Conservation (phyloP, 148 eudicot genomes). For the Vaccinium vitisidaea region DNA sequence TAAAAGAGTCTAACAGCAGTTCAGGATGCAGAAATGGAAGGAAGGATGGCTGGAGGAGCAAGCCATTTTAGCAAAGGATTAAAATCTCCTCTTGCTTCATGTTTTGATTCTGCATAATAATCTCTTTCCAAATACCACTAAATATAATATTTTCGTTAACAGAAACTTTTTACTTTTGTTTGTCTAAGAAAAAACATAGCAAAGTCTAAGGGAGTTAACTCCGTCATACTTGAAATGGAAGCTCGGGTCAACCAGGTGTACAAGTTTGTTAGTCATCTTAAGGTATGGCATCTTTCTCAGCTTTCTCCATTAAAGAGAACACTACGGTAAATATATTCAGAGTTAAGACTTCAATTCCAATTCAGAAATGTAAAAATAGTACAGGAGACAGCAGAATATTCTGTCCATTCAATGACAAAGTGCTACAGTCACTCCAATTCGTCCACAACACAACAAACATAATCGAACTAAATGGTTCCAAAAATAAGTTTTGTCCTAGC, state of each 20-base stretch:
- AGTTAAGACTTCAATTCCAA: not conserved
- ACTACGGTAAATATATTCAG: not conserved
- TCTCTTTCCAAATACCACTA: not conserved
- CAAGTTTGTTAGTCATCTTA: not conserved
- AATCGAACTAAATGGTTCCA: slow-evolving; percentile 10
- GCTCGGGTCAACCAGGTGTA: not conserved
- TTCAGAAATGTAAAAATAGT: not conserved
- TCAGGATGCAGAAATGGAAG: not conserved
- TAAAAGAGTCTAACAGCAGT: not conserved
- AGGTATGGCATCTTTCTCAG: not conserved
- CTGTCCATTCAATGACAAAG: not conserved
- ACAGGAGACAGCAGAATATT: slow-evolving; percentile 2
- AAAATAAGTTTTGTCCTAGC: slow-evolving; percentile 7
- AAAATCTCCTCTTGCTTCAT: not conserved
- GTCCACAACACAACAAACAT: slow-evolving; percentile 2
- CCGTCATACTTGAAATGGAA: not conserved
- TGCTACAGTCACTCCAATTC: not conserved
- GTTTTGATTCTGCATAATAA: not conserved
- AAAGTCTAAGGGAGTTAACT: not conserved
- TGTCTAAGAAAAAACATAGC: not conserved
- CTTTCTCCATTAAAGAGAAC: not conserved
- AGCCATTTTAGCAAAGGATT: not conserved
- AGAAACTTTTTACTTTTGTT: not conserved
- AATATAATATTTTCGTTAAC: no score
- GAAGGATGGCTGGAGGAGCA: not conserved